Evolutionary conservation across 2,329 filamentous ascomycete genomes (phyloP), one percentile per base, ranked within the genome.

Genomic region (Albifimbria verrucaria): DNA sequence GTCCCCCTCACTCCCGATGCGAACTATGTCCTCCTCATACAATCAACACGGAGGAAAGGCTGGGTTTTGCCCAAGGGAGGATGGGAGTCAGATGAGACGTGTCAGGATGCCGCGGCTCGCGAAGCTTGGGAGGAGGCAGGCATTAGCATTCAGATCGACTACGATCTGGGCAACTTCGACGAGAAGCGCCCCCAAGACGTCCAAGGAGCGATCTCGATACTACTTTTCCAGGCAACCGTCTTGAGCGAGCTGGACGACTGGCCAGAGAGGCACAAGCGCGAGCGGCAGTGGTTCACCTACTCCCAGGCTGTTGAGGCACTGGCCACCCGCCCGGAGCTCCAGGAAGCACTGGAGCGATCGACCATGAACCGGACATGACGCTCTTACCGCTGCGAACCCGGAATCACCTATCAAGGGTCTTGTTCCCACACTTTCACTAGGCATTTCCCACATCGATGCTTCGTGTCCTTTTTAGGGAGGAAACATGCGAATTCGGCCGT

Each of bases 41-140:
- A 97, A 76, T 96, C 92, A 51, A 93, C 90, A 50, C 85, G 90
- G 59, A 87, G 92, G 64, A 90, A 90, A 70, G 90, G 90, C 64
- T 99, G 94, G 94, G 94, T 99, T 43, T 80, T 99, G 54, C 94
- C 94, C 55, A 99, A 99, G 72, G 94, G 94, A 67, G 94, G 94
- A 55, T 99, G 94, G 92, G 94, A 99, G 72, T 88, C 86, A 28
- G 94, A 99, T 72, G 94, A 99, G 75, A 83, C 87, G 57, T 94
- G 90, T 58, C 85, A 88, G 57, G 83, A 93, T 69, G 90, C 94
- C 53, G 94, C 94, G 52, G 73, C 88, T 78, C 78, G 94, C 61
- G 94, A 99, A 73, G 94, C 94, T 56, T 97, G 94, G 94, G 94
- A 97, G 76, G 94, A 97, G 76, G 94, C 92, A 42, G 94, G 94